Percentiles rank a stretch among this genome's conserved stretches.
These are phyloP conservation scores for Biscutella laevigata DNA, from an alignment of 441 rosid species.

Conservation along the genomic window DNA sequence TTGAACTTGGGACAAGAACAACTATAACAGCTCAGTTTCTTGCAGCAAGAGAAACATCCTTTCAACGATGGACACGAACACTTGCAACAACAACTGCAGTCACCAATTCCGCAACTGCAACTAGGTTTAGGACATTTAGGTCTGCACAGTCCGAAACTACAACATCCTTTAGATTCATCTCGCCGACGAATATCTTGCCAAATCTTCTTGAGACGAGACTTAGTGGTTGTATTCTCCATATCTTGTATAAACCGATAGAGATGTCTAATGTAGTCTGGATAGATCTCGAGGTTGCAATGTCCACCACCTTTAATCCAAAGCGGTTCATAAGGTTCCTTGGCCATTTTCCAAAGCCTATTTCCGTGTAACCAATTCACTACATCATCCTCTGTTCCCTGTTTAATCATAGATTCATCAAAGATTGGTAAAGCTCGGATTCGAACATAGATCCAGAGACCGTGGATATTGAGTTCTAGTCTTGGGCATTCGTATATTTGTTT, in stretches of 20 bases:
- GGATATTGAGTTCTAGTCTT: too few species aligned
- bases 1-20: constrained; percentile 29
- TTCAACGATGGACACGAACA: constrained; percentile 23
- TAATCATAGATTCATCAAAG: neutral
- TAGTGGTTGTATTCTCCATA: constrained; percentile 73
- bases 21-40: constrained; percentile 31
- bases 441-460: neutral
- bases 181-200: constrained; percentile 39
- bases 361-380: constrained; percentile 97
- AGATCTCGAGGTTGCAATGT: constrained; percentile 91
- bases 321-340: constrained; percentile 82
- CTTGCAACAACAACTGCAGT: constrained; percentile 16
- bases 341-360: constrained; percentile 77
- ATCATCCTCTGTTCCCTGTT: constrained; percentile 91
- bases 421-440: neutral
- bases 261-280: constrained; percentile 84
- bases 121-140: constrained; percentile 32
- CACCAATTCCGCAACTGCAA: neutral
- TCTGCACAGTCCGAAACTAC: constrained; percentile 35
- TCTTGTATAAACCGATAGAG: constrained; percentile 69
- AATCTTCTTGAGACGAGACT: constrained; percentile 64
- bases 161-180: constrained; percentile 41
- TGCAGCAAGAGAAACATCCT: constrained; percentile 35
- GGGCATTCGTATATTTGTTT: too few species aligned
- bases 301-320: constrained; percentile 99